phyloP scores from a whole-genome alignment of 495 filamentous ascomycete species.

The Hyaloscypha variabilis region DNA sequence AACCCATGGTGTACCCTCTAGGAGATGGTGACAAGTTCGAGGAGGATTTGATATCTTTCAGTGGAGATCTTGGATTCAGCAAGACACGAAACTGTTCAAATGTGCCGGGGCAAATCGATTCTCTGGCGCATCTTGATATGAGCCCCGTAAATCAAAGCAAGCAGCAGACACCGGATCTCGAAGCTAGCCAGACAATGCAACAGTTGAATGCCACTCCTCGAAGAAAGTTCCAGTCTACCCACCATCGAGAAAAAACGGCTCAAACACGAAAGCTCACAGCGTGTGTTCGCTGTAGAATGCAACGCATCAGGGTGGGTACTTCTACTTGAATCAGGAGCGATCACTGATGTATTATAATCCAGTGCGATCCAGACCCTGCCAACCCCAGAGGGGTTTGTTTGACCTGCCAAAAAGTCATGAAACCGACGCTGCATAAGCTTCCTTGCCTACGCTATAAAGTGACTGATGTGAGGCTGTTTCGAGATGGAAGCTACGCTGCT shows the following conservation, averaged over 20 bases:
- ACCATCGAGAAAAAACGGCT: slow-evolving; percentile 48
- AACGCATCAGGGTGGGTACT: slow-evolving; percentile 52
- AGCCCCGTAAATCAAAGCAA: too few species aligned
- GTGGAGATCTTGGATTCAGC: neutral
- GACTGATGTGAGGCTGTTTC: slow-evolving; percentile 52
- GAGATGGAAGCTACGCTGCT: slow-evolving; percentile 47
- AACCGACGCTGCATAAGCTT: slow-evolving; percentile 44
- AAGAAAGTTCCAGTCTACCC: slow-evolving; percentile 49
- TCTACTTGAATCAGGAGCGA: slow-evolving; percentile 1
- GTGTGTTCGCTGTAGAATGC: slow-evolving; percentile 56
- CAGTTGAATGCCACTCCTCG: slow-evolving; percentile 24
- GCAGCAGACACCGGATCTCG: too few species aligned
- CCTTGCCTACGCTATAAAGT: slow-evolving; percentile 54
- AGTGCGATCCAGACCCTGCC: slow-evolving; percentile 49
- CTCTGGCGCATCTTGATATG: neutral
- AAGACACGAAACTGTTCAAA: neutral
- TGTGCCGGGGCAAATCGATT: neutral
- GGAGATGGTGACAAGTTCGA: neutral
- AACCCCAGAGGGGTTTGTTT: slow-evolving; percentile 46
- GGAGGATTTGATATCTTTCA: neutral
- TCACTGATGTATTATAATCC: slow-evolving; percentile 12
- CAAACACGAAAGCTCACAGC: slow-evolving; percentile 52
- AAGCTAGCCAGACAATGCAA: neutral
- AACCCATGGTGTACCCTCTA: neutral
- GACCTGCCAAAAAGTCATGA: slow-evolving; percentile 49